Evolutionary conservation across 148 eudicot species (phyloP).

Genomic region (Camellia lanceoleosa): DNA sequence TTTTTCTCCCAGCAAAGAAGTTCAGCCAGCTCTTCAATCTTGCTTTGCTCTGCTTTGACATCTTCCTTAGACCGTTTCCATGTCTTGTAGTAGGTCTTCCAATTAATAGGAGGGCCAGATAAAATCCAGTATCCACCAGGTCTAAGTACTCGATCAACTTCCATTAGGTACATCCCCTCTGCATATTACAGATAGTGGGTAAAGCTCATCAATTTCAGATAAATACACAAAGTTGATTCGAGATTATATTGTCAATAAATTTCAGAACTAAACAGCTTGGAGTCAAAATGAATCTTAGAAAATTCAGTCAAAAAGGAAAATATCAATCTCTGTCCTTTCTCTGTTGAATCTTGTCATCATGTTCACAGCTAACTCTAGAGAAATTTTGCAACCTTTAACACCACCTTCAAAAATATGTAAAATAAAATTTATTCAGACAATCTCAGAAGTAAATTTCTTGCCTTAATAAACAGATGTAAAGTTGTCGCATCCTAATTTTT

Average conservation of each 20-base stretch:
- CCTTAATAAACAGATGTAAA: not conserved
- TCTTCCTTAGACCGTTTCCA: constrained; percentile 75
- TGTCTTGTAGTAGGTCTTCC: constrained; percentile 37
- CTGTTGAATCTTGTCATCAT: not conserved
- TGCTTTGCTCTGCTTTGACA: constrained; percentile 50
- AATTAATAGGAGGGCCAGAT: constrained; percentile 16
- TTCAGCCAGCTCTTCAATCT: constrained; percentile 65
- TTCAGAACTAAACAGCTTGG: not conserved
- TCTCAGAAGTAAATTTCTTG: not conserved
- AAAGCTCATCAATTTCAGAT: not conserved
- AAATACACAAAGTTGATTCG: not conserved
- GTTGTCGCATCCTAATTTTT: not conserved
- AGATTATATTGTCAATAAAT: not conserved
- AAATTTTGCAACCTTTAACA: not conserved
- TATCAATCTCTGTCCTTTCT: not conserved
- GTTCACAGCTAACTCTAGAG: not conserved
- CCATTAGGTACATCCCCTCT: constrained; percentile 29
- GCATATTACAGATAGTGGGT: constrained; percentile 18
- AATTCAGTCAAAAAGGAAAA: not conserved
- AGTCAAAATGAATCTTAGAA: not conserved
- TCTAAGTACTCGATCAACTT: constrained; percentile 16
- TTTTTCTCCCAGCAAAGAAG: constrained; percentile 84
- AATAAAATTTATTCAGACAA: not conserved
- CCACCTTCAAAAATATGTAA: not conserved
- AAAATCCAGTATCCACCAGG: constrained; percentile 16